Percentiles rank a stretch among this genome's conserved stretches.
Evolutionary conservation across 1,284 basidiomycete genomes (phyloP).

Genomic region (Cutaneotrichosporon dermatis): DNA sequence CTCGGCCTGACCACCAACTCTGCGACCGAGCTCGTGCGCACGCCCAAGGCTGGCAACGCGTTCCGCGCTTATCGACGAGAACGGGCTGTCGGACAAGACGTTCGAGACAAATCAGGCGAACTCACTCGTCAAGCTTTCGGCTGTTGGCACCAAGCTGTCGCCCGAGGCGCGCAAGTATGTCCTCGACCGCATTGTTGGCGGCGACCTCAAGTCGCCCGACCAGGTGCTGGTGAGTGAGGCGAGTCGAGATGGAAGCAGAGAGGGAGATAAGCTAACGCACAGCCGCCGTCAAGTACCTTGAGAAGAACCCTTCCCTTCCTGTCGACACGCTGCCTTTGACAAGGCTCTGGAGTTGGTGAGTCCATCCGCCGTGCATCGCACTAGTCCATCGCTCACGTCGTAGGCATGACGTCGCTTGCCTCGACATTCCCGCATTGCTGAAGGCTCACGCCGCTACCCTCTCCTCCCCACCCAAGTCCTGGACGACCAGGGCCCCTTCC

Average conservation of each 20-base stretch:
- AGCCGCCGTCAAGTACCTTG: slow-evolving; percentile 78
- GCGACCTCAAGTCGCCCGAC: slow-evolving; percentile 72
- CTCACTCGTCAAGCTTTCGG: slow-evolving; percentile 66
- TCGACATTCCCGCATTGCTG: slow-evolving; percentile 63
- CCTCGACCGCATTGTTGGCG: slow-evolving; percentile 64
- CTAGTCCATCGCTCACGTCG: not conserved
- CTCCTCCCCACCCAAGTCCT: slow-evolving; percentile 58
- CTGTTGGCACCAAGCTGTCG: slow-evolving; percentile 60
- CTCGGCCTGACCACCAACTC: slow-evolving; percentile 75
- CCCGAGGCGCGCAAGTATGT: slow-evolving; percentile 63
- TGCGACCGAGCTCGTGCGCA: slow-evolving; percentile 77
- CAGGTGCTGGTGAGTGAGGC: slow-evolving; percentile 66
- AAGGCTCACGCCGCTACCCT: slow-evolving; percentile 58
- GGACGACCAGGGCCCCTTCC: slow-evolving; percentile 69
- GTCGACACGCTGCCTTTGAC: slow-evolving; percentile 72
- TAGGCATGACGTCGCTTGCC: slow-evolving; percentile 76
- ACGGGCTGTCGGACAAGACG: slow-evolving; percentile 53
- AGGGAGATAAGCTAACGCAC: not conserved
- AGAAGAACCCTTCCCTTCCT: slow-evolving; percentile 57
- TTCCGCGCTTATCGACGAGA: slow-evolving; percentile 67
- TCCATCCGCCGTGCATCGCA: slow-evolving; percentile 13
- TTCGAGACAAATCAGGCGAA: slow-evolving; percentile 78
- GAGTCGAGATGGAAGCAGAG: not conserved
- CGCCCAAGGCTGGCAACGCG: slow-evolving; percentile 65
- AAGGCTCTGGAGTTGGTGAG: slow-evolving; percentile 84